Evolutionary conservation across 2,329 filamentous ascomycete species (phyloP).

Genomic region (Neofusicoccum ribis): DNA sequence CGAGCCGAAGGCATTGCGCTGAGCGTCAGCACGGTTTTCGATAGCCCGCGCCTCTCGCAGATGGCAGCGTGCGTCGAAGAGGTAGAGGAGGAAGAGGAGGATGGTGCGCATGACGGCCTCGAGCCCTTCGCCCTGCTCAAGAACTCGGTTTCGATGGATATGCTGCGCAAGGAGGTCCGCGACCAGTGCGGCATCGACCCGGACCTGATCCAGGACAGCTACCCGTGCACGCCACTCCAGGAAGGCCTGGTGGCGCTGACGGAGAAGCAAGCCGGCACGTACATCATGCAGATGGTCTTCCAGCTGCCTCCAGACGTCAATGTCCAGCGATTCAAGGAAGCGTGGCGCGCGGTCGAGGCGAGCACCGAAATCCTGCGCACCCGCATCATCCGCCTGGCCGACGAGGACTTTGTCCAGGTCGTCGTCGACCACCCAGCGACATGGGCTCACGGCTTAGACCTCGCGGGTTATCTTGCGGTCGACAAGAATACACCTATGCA

Average conservation of each 20-base stretch:
- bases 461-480: conserved; percentile 35
- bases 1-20: conserved; percentile 19
- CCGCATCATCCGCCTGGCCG: conserved; percentile 57
- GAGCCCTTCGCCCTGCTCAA: background rate
- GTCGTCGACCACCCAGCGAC: background rate
- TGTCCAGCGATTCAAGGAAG: conserved; percentile 34
- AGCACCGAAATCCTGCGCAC: conserved; percentile 66
- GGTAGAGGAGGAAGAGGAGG: conserved; percentile 23
- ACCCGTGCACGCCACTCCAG: conserved; percentile 57
- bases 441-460: background rate
- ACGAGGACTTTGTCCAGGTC: conserved; percentile 20
- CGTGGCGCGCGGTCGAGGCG: conserved; percentile 55
- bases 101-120: background rate
- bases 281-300: conserved; percentile 40
- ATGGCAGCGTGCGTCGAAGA: conserved; percentile 10
- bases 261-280: conserved; percentile 36
- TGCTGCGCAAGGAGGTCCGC: background rate
- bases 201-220: conserved; percentile 48
- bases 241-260: conserved; percentile 57
- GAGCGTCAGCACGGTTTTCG: conserved; percentile 25
- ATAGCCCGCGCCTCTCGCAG: conserved; percentile 23
- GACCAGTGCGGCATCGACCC: conserved; percentile 1
- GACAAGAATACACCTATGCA: conserved; percentile 28
- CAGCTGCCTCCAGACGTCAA: conserved; percentile 24
- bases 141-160: background rate